phyloP scores from a whole-genome alignment of 331 rosid species.

The Acacia concinna region DNA sequence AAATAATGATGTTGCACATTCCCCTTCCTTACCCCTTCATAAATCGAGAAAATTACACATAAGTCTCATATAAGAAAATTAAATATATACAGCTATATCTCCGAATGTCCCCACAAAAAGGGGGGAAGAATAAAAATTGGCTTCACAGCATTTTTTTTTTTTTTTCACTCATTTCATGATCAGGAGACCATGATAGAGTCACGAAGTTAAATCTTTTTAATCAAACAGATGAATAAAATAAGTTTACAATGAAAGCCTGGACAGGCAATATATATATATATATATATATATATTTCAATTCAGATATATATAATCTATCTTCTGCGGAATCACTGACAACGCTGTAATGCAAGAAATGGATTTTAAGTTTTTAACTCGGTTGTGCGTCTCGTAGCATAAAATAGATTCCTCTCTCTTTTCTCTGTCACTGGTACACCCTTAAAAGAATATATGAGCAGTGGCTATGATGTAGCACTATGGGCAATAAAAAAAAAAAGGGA shows the following conservation, averaged over 20 bases:
- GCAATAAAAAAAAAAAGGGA: too few relatives aligned
- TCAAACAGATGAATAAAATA: not conserved
- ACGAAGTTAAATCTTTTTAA: not conserved
- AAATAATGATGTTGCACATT: not conserved
- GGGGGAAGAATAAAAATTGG: not conserved
- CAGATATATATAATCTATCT: not conserved
- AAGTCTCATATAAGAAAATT: too few relatives aligned
- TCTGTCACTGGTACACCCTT: not conserved
- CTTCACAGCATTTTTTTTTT: not conserved
- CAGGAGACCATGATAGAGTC: not conserved
- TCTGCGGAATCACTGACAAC: not conserved
- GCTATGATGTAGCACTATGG: too few relatives aligned
- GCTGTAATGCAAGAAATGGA: constrained; percentile 36
- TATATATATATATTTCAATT: not conserved
- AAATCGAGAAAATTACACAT: not conserved
- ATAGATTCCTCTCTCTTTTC: constrained; percentile 46
- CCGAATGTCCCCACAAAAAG: not conserved
- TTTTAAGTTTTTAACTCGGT: constrained; percentile 39
- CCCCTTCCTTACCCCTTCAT: not conserved
- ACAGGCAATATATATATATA: not conserved
- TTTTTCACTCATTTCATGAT: not conserved
- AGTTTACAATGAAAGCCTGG: not conserved
- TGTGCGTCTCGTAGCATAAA: constrained; percentile 48
- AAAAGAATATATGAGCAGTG: too few relatives aligned
- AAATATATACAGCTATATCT: too few relatives aligned